Base-by-base conservation (phyloP, 164 flowering plant genomes). In the Taxillus chinensis region DNA sequence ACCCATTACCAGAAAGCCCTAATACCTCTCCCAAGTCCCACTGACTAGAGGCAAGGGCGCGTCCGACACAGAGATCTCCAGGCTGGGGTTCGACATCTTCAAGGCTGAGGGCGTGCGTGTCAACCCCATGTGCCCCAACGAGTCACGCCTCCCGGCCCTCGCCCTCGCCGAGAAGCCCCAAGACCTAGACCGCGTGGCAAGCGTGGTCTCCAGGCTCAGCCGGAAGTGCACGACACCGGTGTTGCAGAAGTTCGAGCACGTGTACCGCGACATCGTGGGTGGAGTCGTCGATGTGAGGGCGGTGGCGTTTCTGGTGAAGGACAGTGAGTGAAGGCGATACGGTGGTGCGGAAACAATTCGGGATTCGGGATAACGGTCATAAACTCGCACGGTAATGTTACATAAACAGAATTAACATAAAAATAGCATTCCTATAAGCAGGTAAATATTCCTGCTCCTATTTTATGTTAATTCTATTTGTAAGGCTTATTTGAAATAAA, bases 291-390 rank as follows among this genome's bases (percentile, higher is more conserved):
- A 84, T 63, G 88, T 89, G 16, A 75, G 62, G 73, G 89, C 79
- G 38, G 74, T 95, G 62, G 96, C 96, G 56, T 87, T 91, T 70
- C 71, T 95, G 73, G 97, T 91, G 27, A 95, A 86, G 80, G 92
- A 95, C 71, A 91, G 91, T 96, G 98, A 91, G 74, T 87, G 70
- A 78, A 75, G 82, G 87, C 81, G 77, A 82, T 95, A 95, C 98
- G 87, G 78, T 72, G 89, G 74, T 87, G 74, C 68, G 92, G n/a
- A n/a, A n/a, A n/a, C n/a, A n/a, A n/a, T n/a, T n/a, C n/a, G n/a
- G n/a, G n/a, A n/a, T n/a, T n/a, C n/a, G n/a, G n/a, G n/a, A n/a
- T n/a, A n/a, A n/a, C n/a, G n/a, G n/a, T n/a, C n/a, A n/a, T n/a
- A n/a, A n/a, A n/a, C n/a, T n/a, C n/a, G n/a, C n/a, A n/a, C n/a